phyloP scores from a whole-genome alignment of 441 rosid genomes.

The Erysimum cheiri region DNA sequence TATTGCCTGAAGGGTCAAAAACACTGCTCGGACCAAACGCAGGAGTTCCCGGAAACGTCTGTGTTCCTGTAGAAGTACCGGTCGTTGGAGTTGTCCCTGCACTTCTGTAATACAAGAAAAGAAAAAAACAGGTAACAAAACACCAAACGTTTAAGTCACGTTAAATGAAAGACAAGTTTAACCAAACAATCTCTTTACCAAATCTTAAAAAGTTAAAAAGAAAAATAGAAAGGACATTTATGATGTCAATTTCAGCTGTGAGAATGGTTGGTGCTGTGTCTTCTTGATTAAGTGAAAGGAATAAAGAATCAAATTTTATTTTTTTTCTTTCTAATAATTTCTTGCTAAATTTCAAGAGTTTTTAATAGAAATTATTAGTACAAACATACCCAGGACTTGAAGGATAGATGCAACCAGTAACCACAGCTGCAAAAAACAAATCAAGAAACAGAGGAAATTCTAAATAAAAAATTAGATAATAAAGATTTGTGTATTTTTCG shows the following conservation, averaged over 20 bases:
- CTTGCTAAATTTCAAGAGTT: constrained; percentile 1
- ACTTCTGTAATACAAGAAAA: constrained; percentile 10
- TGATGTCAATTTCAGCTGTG: constrained; percentile 12
- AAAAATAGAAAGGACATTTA: constrained; percentile 6
- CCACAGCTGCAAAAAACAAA: constrained; percentile 56
- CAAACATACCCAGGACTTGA: constrained; percentile 71
- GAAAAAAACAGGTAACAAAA: not conserved
- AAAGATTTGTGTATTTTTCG: not conserved
- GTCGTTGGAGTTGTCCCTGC: constrained; percentile 35
- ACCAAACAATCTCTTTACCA: constrained; percentile 32
- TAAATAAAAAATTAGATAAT: not conserved
- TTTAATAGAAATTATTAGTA: not conserved
- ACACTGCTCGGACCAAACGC: constrained; percentile 38
- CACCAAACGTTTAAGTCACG: constrained; percentile 21
- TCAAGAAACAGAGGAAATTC: constrained; percentile 29
- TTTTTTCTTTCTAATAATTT: not conserved
- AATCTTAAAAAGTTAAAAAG: constrained; percentile 23
- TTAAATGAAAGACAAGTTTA: constrained; percentile 8
- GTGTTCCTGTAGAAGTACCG: constrained; percentile 24
- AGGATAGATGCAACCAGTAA: constrained; percentile 64
- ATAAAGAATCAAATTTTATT: constrained; percentile 5
- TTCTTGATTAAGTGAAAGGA: not conserved
- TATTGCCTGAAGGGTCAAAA: constrained; percentile 35
- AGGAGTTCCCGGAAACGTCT: constrained; percentile 36
- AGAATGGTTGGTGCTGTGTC: constrained; percentile 27